phyloP scores from a whole-genome alignment of 106 monocot species.

The Phalaenopsis equestris region DNA sequence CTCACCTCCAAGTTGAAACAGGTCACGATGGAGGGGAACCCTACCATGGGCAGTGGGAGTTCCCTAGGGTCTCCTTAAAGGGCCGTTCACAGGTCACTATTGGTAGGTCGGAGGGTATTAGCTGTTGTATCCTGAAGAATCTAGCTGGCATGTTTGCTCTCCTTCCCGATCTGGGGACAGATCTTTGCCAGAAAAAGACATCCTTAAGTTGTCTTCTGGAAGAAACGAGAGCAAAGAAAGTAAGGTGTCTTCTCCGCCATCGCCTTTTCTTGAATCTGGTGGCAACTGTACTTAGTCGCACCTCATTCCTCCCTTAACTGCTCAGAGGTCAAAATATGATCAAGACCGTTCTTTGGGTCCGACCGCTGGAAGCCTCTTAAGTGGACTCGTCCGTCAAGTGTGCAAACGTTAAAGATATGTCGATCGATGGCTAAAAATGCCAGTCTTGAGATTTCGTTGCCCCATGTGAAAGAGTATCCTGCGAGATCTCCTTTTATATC shows the following conservation, averaged over 20 bases:
- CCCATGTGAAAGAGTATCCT: constrained; percentile 37
- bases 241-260: constrained; percentile 38
- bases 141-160: not conserved
- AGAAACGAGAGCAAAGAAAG: constrained; percentile 34
- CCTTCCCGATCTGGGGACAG: constrained; percentile 28
- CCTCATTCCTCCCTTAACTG: constrained; percentile 12
- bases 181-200: constrained; percentile 39
- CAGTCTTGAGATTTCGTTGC: constrained; percentile 19
- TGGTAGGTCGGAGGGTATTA: constrained; percentile 40
- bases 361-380: constrained; percentile 42
- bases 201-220: constrained; percentile 16
- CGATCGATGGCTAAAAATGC: constrained; percentile 28
- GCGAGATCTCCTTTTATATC: constrained; percentile 22
- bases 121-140: constrained; percentile 30
- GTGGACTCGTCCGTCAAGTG: constrained; percentile 46
- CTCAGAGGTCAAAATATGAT: constrained; percentile 51
- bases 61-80: constrained; percentile 27
- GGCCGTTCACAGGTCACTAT: constrained; percentile 40
- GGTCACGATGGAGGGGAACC: constrained; percentile 50
- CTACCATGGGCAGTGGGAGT: constrained; percentile 15
- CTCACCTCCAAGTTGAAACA: not conserved
- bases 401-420: constrained; percentile 18
- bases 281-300: constrained; percentile 17
- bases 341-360: constrained; percentile 40
- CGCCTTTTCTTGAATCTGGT: constrained; percentile 35